Percentiles rank a stretch among this genome's conserved stretches.
These are phyloP conservation scores for Phytopythium montanum DNA, from an alignment of 352 stramenopile genomes.

Conservation along the genomic window DNA sequence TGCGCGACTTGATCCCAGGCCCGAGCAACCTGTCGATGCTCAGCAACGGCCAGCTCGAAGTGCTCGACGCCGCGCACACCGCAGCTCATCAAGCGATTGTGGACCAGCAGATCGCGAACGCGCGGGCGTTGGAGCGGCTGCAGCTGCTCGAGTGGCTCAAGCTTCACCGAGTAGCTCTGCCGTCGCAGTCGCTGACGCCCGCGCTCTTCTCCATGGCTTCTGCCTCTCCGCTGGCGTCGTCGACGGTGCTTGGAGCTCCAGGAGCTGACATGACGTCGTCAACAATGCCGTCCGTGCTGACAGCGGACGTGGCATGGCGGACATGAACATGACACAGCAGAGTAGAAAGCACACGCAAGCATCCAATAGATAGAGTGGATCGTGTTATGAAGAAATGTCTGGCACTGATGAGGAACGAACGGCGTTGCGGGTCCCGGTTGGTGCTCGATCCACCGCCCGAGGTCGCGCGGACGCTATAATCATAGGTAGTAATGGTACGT, in stretches of 20 bases:
- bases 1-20: slow-evolving; percentile 45
- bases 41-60: slow-evolving; percentile 76
- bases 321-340: background rate
- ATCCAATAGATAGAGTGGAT: background rate
- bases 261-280: background rate
- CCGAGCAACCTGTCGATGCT: slow-evolving; percentile 33
- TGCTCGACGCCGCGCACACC: slow-evolving; percentile 62
- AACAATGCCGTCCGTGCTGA: slow-evolving; percentile 6
- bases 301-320: background rate
- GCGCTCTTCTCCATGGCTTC: background rate
- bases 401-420: slow-evolving; percentile 1
- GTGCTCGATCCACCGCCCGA: background rate
- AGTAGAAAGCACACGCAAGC: background rate
- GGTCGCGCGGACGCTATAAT: background rate
- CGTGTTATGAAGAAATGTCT: slow-evolving; percentile 1
- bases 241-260: background rate
- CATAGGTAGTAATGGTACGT: slow-evolving; percentile 2
- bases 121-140: slow-evolving; percentile 53
- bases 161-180: slow-evolving; percentile 56
- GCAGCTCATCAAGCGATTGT: slow-evolving; percentile 54
- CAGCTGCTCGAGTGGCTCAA: slow-evolving; percentile 74
- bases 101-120: slow-evolving; percentile 53
- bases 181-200: slow-evolving; percentile 21
- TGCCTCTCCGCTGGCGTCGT: background rate
- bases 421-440: background rate